Conservation (phyloP, 495 filamentous ascomycete genomes). For the Penicillium angulare region DNA sequence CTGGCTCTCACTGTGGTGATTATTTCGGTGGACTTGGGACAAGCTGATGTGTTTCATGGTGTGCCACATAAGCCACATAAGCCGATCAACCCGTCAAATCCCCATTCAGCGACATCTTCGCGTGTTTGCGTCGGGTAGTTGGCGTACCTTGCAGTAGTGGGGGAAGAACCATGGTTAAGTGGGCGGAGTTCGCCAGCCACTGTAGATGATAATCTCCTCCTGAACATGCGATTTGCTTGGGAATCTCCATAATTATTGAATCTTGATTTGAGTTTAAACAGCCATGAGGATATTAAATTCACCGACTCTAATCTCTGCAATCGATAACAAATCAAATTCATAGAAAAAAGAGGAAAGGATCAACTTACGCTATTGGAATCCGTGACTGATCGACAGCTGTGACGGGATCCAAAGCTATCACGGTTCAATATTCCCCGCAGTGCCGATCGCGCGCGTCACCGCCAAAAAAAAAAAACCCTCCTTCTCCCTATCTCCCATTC, state of each 20-base stretch:
- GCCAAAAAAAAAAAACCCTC: slow-evolving; percentile 14
- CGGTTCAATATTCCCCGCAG: slow-evolving; percentile 21
- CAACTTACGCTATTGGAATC: neutral
- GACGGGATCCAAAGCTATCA: slow-evolving; percentile 5
- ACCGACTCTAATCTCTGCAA: no score
- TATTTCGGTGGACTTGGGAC: no score
- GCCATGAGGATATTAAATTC: no score
- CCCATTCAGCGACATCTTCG: no score
- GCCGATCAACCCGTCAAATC: no score
- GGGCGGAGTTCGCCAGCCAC: slow-evolving; percentile 3
- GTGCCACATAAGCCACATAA: no score
- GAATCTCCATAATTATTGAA: neutral
- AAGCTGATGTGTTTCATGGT: neutral
- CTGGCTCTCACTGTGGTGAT: no score
- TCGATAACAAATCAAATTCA: neutral
- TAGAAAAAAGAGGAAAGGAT: neutral
- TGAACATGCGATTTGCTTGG: neutral
- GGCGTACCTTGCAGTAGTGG: slow-evolving; percentile 18
- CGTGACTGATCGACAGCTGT: neutral
- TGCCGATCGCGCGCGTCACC: slow-evolving; percentile 25
- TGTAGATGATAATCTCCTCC: slow-evolving; percentile 12
- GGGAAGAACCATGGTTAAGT: slow-evolving; percentile 13
- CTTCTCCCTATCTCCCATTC: neutral
- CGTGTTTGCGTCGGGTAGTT: neutral
- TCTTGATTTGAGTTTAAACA: no score